These are phyloP conservation scores for Chara braunii DNA, from an alignment of 139 green algal genomes.

Conservation along the genomic window DNA sequence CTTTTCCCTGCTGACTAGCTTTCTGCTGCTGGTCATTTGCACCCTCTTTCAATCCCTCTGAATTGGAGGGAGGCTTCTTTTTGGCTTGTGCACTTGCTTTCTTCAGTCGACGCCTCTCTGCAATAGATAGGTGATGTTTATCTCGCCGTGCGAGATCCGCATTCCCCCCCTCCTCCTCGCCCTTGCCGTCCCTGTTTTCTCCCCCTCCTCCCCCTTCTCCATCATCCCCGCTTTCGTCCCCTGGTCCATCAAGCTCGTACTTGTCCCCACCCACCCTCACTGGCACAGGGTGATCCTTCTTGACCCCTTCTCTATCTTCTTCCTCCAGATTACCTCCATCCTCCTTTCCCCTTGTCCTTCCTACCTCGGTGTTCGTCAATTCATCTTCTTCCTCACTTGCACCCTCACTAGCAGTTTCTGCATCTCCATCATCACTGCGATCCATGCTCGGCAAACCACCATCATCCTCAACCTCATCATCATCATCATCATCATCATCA, in stretches of 20 bases:
- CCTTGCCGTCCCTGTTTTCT: background rate
- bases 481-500: too few relatives aligned
- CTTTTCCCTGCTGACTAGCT: background rate
- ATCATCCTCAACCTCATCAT: too few relatives aligned
- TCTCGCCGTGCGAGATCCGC: constrained; percentile 6
- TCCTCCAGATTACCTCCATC: background rate
- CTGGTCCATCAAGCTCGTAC: constrained; percentile 37
- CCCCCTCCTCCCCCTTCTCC: too few relatives aligned
- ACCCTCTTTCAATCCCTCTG: background rate
- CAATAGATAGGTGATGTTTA: constrained; percentile 24
- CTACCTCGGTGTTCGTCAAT: background rate
- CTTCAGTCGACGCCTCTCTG: constrained; percentile 2
- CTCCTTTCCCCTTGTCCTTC: background rate
- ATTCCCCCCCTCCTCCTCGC: constrained; percentile 10
- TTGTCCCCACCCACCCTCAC: too few relatives aligned
- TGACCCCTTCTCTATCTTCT: background rate
- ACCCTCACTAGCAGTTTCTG: background rate
- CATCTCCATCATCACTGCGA: background rate
- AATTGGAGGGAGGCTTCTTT: background rate
- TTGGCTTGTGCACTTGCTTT: too few relatives aligned
- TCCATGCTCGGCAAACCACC: too few relatives aligned
- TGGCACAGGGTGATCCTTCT: constrained; percentile 41
- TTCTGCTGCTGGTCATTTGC: background rate
- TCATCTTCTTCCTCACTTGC: constrained; percentile 9
- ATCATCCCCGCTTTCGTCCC: background rate